A percentile compares a stretch with the other conserved stretches of the same genome.
These are phyloP conservation scores for Mycocentrospora acerina DNA, from an alignment of 2,329 filamentous ascomycete genomes.

Conservation along the genomic window DNA sequence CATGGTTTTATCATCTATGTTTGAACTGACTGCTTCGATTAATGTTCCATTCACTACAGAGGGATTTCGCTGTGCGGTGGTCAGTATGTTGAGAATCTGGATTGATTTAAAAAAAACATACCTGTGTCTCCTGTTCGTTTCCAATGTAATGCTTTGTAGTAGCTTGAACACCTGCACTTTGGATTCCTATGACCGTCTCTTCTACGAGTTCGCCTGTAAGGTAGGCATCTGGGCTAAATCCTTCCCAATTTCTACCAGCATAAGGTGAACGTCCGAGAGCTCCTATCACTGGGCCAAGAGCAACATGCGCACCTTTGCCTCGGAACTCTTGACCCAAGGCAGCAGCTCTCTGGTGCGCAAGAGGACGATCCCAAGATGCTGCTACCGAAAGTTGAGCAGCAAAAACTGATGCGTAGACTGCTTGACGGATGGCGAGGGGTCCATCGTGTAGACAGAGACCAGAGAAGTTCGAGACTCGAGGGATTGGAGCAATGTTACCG, in stretches of 20 bases:
- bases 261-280: constrained; percentile 47
- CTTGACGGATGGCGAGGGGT: constrained; percentile 38
- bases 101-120: no score
- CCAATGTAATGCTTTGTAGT: constrained; percentile 58
- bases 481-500: constrained; percentile 46
- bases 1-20: constrained; percentile 65
- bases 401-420: constrained; percentile 42
- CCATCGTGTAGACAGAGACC: constrained; percentile 47
- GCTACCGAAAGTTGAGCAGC: constrained; percentile 42
- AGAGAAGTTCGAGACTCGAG: constrained; percentile 42
- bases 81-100: no score
- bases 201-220: constrained; percentile 46
- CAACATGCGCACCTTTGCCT: constrained; percentile 44
- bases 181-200: constrained; percentile 43
- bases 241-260: constrained; percentile 51
- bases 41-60: constrained; percentile 60
- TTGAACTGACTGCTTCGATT: constrained; percentile 58
- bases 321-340: constrained; percentile 41
- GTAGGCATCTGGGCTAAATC: constrained; percentile 47
- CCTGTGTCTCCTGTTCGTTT: constrained; percentile 63
- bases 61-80: constrained; percentile 39
- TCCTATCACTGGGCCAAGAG: constrained; percentile 53
- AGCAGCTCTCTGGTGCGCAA: constrained; percentile 41
- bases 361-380: constrained; percentile 42
- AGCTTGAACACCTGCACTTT: constrained; percentile 47